A percentile compares a stretch with the other conserved stretches of the same genome.
These are phyloP conservation scores for Eustoma russellianum DNA, from an alignment of 257 asterid genomes.

Conservation along the genomic window DNA sequence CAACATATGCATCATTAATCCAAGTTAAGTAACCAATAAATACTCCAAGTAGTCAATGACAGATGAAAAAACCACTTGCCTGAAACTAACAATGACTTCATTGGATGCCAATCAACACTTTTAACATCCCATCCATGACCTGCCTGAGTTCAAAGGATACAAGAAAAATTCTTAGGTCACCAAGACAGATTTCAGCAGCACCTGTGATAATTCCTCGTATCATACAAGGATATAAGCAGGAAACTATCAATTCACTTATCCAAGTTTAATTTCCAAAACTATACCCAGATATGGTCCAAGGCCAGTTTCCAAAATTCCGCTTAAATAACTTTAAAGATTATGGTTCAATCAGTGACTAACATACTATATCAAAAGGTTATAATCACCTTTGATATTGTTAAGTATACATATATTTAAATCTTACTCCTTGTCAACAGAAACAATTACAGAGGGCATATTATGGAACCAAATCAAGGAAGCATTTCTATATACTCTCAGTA, in stretches of 20 bases:
- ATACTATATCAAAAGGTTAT: too few relatives aligned
- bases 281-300: too few relatives aligned
- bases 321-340: background rate
- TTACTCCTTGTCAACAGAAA: too few relatives aligned
- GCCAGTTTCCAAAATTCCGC: background rate
- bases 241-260: background rate
- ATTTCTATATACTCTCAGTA: too few relatives aligned
- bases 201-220: too few relatives aligned
- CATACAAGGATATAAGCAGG: background rate
- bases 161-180: conserved; percentile 45
- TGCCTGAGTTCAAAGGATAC: conserved; percentile 89
- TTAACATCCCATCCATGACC: conserved; percentile 99
- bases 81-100: conserved; percentile 85
- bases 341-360: too few relatives aligned
- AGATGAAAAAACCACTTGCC: conserved; percentile 30
- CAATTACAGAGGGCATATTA: too few relatives aligned
- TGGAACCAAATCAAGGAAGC: too few relatives aligned
- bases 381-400: too few relatives aligned
- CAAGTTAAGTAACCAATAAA: background rate
- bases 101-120: conserved; percentile 99
- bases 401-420: too few relatives aligned
- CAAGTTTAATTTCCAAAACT: background rate
- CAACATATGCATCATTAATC: conserved; percentile 3
- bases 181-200: conserved; percentile 6
- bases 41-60: background rate